Evolutionary conservation across 768 basidiomycete species (phyloP).

Genomic region (Rhodotorula babjevae): DNA sequence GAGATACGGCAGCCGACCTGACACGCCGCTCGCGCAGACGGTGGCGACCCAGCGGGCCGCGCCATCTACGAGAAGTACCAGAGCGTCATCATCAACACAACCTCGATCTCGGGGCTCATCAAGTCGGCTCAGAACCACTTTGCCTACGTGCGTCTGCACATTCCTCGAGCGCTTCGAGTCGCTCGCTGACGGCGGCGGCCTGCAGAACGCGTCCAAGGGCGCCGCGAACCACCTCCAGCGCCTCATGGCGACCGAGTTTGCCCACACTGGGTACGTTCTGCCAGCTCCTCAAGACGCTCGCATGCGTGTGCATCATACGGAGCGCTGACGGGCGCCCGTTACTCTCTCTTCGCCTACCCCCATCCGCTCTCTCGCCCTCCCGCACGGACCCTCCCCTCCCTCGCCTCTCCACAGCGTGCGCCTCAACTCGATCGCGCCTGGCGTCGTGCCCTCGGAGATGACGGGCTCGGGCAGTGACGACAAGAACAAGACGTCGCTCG

Average conservation of each 20-base stretch:
- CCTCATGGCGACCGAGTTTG: constrained; percentile 18
- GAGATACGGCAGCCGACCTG: background rate
- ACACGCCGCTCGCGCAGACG: background rate
- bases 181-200: background rate
- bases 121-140: constrained; percentile 3
- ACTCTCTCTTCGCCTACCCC: too few relatives aligned
- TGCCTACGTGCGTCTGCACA: background rate
- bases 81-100: constrained; percentile 13
- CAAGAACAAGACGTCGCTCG: constrained; percentile 21
- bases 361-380: too few relatives aligned
- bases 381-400: too few relatives aligned
- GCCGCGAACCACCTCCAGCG: constrained; percentile 25
- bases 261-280: constrained; percentile 6
- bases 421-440: constrained; percentile 7
- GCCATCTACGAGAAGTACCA: constrained; percentile 21
- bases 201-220: constrained; percentile 18
- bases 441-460: constrained; percentile 23
- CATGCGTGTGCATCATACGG: too few relatives aligned
- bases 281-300: too few relatives aligned
- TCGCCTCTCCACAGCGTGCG: background rate
- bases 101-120: constrained; percentile 20
- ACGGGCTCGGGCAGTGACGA: constrained; percentile 16
- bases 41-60: constrained; percentile 6
- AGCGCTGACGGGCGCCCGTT: too few relatives aligned
- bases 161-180: too few relatives aligned